Evolutionary conservation across 306 rosid species (phyloP).

Genomic region (Argentina anserina): DNA sequence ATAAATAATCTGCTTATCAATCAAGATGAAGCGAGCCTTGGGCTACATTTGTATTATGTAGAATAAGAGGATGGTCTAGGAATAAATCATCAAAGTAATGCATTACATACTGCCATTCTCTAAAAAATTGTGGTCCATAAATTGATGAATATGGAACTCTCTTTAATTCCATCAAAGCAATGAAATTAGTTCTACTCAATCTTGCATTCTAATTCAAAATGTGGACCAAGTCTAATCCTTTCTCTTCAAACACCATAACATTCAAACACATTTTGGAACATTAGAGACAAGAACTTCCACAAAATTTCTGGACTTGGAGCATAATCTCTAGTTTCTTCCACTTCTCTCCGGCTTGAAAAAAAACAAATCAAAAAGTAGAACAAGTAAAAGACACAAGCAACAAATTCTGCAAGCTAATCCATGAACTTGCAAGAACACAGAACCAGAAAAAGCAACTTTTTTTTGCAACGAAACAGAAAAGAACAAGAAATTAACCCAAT

Average conservation of each 20-base stretch:
- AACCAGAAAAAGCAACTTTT: not conserved
- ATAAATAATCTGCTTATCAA: not conserved
- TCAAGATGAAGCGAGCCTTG: not conserved
- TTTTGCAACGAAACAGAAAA: not conserved
- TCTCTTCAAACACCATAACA: not conserved
- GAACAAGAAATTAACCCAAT: not conserved
- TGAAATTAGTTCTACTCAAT: not conserved
- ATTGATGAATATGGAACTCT: not conserved
- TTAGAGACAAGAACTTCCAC: not conserved
- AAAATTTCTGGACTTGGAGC: not conserved
- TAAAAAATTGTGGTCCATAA: not conserved
- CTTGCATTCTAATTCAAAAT: not conserved
- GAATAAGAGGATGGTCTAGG: not conserved
- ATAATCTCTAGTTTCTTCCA: not conserved
- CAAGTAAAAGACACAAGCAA: not conserved
- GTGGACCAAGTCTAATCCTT: not conserved
- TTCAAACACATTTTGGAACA: not conserved
- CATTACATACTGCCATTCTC: not conserved
- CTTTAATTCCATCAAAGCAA: not conserved
- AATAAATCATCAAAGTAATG: not conserved
- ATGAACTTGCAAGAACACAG: not conserved
- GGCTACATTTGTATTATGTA: not conserved
- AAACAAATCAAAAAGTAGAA: not conserved
- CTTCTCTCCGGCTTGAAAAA: not conserved
- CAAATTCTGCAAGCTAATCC: not conserved